Conservation (phyloP, 106 monocot species). For the Acorus gramineus region DNA sequence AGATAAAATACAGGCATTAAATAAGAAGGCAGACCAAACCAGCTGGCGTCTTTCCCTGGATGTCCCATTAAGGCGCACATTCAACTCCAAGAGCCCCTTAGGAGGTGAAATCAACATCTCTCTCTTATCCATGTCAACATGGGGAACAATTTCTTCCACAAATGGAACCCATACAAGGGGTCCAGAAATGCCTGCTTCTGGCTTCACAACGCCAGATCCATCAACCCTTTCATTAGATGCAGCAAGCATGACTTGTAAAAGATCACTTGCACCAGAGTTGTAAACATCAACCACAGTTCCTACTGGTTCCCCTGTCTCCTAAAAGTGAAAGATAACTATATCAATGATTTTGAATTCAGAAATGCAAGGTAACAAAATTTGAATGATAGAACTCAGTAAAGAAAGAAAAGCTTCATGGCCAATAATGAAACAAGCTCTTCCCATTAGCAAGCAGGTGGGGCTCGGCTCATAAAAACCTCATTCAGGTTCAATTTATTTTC, state of each 20-base stretch:
- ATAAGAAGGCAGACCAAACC: conserved; percentile 51
- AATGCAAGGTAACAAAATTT: background rate
- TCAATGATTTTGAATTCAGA: background rate
- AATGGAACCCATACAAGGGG: conserved; percentile 81
- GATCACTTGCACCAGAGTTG: conserved; percentile 71
- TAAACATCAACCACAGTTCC: conserved; percentile 65
- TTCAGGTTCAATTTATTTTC: too few relatives aligned
- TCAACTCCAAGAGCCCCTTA: conserved; percentile 89
- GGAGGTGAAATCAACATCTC: conserved; percentile 92
- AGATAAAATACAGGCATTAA: background rate
- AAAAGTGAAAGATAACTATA: background rate
- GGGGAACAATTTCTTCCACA: conserved; percentile 92
- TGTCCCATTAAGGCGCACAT: conserved; percentile 45
- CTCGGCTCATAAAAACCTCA: too few relatives aligned
- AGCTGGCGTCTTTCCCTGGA: conserved; percentile 70
- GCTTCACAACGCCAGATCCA: conserved; percentile 7
- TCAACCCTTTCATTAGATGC: conserved; percentile 11
- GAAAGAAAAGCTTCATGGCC: too few relatives aligned
- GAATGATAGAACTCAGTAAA: too few relatives aligned
- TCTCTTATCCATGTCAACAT: conserved; percentile 61
- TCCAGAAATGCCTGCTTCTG: conserved; percentile 16
- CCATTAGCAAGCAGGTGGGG: too few relatives aligned
- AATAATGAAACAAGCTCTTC: too few relatives aligned
- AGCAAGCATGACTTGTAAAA: conserved; percentile 54
- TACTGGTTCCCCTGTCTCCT: conserved; percentile 64